phyloP scores from a whole-genome alignment of 169 alveolate genomes.

The Neospora caninum region DNA sequence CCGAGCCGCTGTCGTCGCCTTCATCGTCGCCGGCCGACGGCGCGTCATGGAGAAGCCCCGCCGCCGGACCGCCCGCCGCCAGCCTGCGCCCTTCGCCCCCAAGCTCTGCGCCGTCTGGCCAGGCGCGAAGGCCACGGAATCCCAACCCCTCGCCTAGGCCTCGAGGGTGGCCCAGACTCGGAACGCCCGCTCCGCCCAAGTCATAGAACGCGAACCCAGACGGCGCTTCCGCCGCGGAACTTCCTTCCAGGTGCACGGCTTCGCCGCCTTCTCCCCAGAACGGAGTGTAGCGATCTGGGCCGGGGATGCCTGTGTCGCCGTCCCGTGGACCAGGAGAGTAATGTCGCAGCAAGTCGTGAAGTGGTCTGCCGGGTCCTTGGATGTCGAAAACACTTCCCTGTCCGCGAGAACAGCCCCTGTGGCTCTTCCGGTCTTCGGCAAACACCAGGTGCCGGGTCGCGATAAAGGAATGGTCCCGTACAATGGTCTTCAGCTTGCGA shows the following conservation, averaged over 20 bases:
- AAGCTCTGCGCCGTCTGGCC: background rate
- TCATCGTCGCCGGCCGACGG: background rate
- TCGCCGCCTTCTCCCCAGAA: conserved; percentile 26
- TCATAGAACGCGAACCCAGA: background rate
- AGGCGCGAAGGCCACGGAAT: background rate
- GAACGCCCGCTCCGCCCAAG: background rate
- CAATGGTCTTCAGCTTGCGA: background rate
- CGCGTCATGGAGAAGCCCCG: background rate
- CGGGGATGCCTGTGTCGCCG: background rate
- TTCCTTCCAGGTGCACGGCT: background rate
- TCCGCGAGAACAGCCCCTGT: background rate
- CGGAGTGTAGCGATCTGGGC: background rate
- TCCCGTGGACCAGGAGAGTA: background rate
- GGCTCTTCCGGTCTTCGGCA: background rate
- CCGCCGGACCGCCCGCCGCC: background rate
- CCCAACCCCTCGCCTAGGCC: background rate
- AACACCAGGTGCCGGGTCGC: background rate
- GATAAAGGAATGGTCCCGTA: background rate
- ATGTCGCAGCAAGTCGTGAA: background rate
- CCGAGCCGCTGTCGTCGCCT: background rate
- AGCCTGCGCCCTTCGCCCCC: background rate
- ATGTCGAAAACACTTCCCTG: background rate
- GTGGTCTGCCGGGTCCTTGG: background rate
- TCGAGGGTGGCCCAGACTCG: background rate
- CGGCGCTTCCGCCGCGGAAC: background rate